A percentile compares a stretch with the other conserved stretches of the same genome.
Conservation (phyloP, 2,329 filamentous ascomycete species). For the Cadophora sp. region DNA sequence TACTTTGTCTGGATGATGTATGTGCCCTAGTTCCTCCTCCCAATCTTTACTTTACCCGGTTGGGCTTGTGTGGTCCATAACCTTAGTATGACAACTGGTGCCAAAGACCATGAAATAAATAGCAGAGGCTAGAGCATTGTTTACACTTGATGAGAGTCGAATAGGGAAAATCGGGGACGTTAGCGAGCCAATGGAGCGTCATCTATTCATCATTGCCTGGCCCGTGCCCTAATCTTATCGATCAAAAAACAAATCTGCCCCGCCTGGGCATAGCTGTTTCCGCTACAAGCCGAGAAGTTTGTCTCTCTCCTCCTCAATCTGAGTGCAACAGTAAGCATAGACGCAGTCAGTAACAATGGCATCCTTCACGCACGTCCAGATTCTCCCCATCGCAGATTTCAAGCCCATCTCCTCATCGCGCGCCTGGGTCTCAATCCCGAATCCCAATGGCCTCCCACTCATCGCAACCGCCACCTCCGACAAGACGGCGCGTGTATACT, state of each 20-base stretch:
- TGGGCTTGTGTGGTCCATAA: background rate
- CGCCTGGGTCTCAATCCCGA: slow-evolving; percentile 85
- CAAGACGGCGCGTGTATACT: slow-evolving; percentile 90
- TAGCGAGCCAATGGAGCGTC: slow-evolving; percentile 2
- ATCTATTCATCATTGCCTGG: slow-evolving; percentile 2
- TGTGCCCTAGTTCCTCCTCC: background rate
- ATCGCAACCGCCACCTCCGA: slow-evolving; percentile 87
- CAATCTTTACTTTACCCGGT: background rate
- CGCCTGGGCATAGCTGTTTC: background rate
- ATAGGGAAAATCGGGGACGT: background rate
- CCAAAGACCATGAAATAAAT: background rate
- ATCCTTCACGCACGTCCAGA: slow-evolving; percentile 3
- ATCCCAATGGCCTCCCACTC: slow-evolving; percentile 80
- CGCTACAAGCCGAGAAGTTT: background rate
- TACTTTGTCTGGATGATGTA: no score
- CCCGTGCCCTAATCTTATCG: slow-evolving; percentile 11
- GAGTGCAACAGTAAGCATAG: background rate
- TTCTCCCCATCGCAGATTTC: slow-evolving; percentile 41
- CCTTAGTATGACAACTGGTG: background rate
- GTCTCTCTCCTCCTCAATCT: background rate
- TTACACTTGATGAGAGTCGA: background rate
- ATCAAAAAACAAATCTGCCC: slow-evolving; percentile 13
- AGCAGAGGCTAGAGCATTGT: background rate
- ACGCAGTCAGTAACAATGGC: slow-evolving; percentile 14
- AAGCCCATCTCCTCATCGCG: slow-evolving; percentile 67